Evolutionary conservation across 768 basidiomycete genomes (phyloP).

Genomic region (Harrya chromipes): DNA sequence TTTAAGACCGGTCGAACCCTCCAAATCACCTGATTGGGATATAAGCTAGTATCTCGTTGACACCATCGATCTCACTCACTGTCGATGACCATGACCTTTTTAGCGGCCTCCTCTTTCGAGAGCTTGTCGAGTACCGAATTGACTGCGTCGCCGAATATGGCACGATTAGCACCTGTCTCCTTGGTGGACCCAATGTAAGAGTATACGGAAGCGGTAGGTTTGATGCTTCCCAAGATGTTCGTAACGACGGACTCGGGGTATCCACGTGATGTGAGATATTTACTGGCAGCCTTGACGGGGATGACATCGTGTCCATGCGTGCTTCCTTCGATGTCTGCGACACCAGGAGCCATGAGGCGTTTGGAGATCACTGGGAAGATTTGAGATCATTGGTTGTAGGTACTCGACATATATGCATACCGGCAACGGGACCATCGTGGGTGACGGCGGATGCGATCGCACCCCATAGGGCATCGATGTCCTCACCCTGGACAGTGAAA

Average conservation of each 20-base stretch:
- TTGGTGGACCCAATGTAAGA: slow-evolving; percentile 68
- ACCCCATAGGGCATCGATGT: slow-evolving; percentile 74
- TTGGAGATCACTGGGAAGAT: slow-evolving; percentile 58
- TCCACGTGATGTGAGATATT: slow-evolving; percentile 66
- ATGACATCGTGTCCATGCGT: slow-evolving; percentile 84
- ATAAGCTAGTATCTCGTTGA: neutral
- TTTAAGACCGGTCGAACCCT: slow-evolving; percentile 88
- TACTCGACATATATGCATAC: slow-evolving; percentile 35
- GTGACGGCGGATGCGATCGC: slow-evolving; percentile 54
- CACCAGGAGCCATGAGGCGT: slow-evolving; percentile 63
- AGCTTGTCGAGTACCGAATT: slow-evolving; percentile 72
- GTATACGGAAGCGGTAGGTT: slow-evolving; percentile 53
- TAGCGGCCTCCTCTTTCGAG: slow-evolving; percentile 70
- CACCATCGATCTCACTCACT: slow-evolving; percentile 40
- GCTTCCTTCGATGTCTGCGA: slow-evolving; percentile 75
- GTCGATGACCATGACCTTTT: slow-evolving; percentile 86
- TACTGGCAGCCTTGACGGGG: slow-evolving; percentile 74
- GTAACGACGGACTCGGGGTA: slow-evolving; percentile 46
- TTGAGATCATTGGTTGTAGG: neutral
- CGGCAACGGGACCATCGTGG: slow-evolving; percentile 74
- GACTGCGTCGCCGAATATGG: slow-evolving; percentile 83
- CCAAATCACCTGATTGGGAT: slow-evolving; percentile 60
- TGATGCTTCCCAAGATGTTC: slow-evolving; percentile 61
- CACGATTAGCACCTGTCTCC: slow-evolving; percentile 77
- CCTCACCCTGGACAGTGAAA: slow-evolving; percentile 69